Conservation (phyloP, 176 grass and related monocot genomes). For the Alopecurus myosuroides region DNA sequence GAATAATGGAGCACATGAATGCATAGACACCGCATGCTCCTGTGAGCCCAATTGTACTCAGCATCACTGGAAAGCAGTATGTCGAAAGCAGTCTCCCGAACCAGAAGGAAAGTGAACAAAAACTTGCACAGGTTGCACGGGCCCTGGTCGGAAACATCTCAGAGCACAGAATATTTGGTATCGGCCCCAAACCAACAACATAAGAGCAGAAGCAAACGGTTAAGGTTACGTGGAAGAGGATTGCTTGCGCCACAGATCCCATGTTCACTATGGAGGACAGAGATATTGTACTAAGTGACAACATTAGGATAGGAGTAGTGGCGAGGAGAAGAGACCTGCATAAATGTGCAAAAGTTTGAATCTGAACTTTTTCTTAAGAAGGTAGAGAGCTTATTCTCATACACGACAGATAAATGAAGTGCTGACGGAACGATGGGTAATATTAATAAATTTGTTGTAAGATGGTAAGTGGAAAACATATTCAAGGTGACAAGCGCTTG, state of each 20-base stretch:
- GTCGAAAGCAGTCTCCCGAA: constrained; percentile 62
- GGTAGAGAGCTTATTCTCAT: not conserved
- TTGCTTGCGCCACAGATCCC: constrained; percentile 34
- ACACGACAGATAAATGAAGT: not conserved
- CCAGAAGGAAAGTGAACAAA: constrained; percentile 89
- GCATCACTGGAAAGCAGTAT: constrained; percentile 77
- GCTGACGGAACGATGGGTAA: not conserved
- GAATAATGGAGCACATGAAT: constrained; percentile 39
- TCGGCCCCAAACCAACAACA: constrained; percentile 64
- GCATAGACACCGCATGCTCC: constrained; percentile 69
- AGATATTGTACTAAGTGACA: constrained; percentile 51
- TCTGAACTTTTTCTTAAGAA: not conserved
- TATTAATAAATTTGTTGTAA: not conserved
- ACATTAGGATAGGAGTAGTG: constrained; percentile 58
- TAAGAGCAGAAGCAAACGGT: constrained; percentile 79
- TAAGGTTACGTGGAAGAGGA: constrained; percentile 51
- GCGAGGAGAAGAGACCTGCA: constrained; percentile 71
- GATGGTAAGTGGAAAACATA: not conserved
- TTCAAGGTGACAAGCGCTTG: not conserved
- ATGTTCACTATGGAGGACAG: constrained; percentile 44
- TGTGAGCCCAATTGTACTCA: constrained; percentile 57
- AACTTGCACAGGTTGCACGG: constrained; percentile 66
- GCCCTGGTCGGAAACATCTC: constrained; percentile 92
- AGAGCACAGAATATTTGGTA: constrained; percentile 85
- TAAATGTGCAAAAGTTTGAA: constrained; percentile 22